Base-by-base conservation (phyloP, 2,329 filamentous ascomycete species). In the Orbilia ellipsospora region DNA sequence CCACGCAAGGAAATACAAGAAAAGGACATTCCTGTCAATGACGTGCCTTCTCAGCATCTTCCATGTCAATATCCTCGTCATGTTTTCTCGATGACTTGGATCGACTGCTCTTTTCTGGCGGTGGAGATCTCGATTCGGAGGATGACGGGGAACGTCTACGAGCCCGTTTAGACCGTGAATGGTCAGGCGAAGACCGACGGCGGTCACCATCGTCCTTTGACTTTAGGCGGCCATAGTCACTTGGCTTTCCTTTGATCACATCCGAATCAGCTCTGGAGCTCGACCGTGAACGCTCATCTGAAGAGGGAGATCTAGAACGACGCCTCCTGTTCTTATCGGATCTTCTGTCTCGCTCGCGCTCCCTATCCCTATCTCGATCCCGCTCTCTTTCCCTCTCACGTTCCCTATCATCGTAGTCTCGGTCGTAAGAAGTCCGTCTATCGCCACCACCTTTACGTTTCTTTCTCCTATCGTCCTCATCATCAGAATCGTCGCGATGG, bases 41-140 rank as follows among this genome's bases (percentile, higher is more conserved):
- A 74, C 70, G 70, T 74, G 70, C 70, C 70, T 74, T 74, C 70
- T 74, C 70, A 68, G 70, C 70, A 68, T 74, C 70, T 68, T 74
- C 57, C 70, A 74, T 74, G 59, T 74, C 64, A 16, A 74, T 56
- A 68, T 74, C 70, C 15, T 68, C 70, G n/a, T 74, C 63, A n/a
- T 48, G 18, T 20, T 60, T 74, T 40, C 48, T 67, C 8, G 63
- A 63, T 13, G 70, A 26, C 16, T 68, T 74, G 10, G 57, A 40
- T 20, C 62, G 56, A 6, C 62, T 42, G 45, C 63, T 64, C 44
- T 74, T 68, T 10, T 63, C 70, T 5, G 62, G 63, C 4, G 63
- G 63, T 15, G 70, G 70, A 15, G 70, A 74, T n/a, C 63, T 60
- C 16, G 63, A 68, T 36, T 16, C 18, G 15, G 55, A 59, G 2